Percentiles rank a stretch among this genome's conserved stretches.
Evolutionary conservation across 83 land plant genomes (phyloP).

Genomic region (Diphasiastrum complanatum): DNA sequence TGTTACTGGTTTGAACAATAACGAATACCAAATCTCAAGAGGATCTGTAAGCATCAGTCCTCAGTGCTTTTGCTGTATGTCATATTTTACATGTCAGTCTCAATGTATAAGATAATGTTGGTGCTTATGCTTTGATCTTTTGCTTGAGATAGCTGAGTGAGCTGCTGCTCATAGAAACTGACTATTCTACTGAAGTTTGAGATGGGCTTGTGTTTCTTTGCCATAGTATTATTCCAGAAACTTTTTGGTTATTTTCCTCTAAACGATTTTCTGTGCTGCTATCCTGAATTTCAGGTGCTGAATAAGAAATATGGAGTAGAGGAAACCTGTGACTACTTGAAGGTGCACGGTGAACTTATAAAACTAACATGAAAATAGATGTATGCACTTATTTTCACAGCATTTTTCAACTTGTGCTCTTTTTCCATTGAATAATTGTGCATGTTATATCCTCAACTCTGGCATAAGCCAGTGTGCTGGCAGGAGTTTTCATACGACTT

Average conservation of each 20-base stretch:
- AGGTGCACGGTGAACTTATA: constrained; percentile 38
- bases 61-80: not conserved
- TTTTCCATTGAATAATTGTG: not conserved
- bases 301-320: constrained; percentile 67
- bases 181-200: too few species aligned
- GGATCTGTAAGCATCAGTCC: constrained; percentile 48
- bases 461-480: too few species aligned
- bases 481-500: not conserved
- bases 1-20: constrained; percentile 91
- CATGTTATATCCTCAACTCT: not conserved
- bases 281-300: constrained; percentile 40
- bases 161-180: too few species aligned
- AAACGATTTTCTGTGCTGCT: not conserved
- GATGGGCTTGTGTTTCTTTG: too few species aligned
- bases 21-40: constrained; percentile 82
- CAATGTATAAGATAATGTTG: too few species aligned
- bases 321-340: constrained; percentile 63
- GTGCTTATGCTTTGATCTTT: too few species aligned
- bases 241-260: not conserved
- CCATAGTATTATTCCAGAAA: not conserved
- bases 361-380: not conserved
- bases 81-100: not conserved
- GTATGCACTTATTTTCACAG: not conserved
- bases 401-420: not conserved
- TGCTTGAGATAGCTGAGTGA: too few species aligned